Evolutionary conservation across 2,329 filamentous ascomycete species (phyloP), one percentile per base, ranked within the genome.

Genomic region (Dactylonectria estremocensis): DNA sequence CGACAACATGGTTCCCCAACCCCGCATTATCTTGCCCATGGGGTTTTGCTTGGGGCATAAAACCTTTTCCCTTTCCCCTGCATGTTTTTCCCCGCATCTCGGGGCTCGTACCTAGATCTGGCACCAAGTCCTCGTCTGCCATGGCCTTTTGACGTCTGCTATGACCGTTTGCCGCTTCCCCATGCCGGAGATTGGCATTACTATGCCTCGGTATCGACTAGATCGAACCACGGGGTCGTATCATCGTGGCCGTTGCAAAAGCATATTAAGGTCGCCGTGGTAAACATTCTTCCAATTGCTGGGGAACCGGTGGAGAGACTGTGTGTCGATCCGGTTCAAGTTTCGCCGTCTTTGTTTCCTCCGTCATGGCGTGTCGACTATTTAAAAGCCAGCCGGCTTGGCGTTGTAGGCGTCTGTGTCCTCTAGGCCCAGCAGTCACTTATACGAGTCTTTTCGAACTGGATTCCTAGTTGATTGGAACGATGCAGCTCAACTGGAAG

Each of bases 281-380:
- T 66, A 66, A 66, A 66, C 18, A 52, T 66, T 66, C 63, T 57
- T 66, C 63, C 57, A 24, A 28, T 13, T 14, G 24, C 22, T 49
- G 10, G 16, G 56, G 28, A 52, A 40, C 6, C 1, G 20, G 31
- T 45, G 22, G 50, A 24, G 24, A 28, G 55, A 35, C 10, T n/a
- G 3, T 16, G 6, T 9, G 31, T 11, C 13, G 63, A 9, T 52
- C 46, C 18, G 18, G 28, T 40, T 33, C 28, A 13, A 18, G 3
- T 46, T 35, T 24, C 24, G 14, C 56, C 22, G 5, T 35, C 45
- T 9, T 16, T 49, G 52, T 8, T 5, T n/a, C n/a, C 45, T 40
- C 13, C 43, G 13, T 5, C 8, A 3, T 1, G 24, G 13, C 10
- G 13, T n/a, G 5, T 35, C 16, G 31, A 18, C 37, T 61, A 55